These are phyloP conservation scores for Coemansia sp. DNA, from an alignment of 192 early-diverging fungal genomes.

Conservation along the genomic window DNA sequence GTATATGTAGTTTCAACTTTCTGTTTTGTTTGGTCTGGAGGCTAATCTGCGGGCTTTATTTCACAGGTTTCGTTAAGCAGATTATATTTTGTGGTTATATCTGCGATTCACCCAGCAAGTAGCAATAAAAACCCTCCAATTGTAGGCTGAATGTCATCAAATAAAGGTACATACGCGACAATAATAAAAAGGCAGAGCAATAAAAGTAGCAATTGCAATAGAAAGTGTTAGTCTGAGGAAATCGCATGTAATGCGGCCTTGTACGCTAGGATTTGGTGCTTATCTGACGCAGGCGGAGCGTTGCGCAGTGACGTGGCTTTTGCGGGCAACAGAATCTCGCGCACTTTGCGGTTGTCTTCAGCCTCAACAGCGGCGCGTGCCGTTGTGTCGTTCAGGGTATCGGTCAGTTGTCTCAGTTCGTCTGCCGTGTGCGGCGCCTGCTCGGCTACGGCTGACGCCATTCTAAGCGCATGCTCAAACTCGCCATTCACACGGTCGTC, in stretches of 20 bases:
- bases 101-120: too few relatives aligned
- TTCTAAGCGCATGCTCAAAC: constrained; percentile 17
- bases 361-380: background rate
- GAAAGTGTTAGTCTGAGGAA: background rate
- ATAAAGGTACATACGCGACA: too few relatives aligned
- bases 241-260: constrained; percentile 47
- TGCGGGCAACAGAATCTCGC: constrained; percentile 9
- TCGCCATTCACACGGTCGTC: constrained; percentile 41
- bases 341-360: constrained; percentile 18
- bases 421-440: constrained; percentile 10
- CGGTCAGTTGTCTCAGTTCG: constrained; percentile 11
- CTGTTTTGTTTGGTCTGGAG: too few relatives aligned
- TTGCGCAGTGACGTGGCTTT: background rate
- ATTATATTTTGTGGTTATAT: too few relatives aligned
- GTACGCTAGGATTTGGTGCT: constrained; percentile 29
- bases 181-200: background rate
- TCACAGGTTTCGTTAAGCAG: too few relatives aligned
- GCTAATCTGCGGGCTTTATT: too few relatives aligned
- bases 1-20: too few relatives aligned
- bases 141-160: too few relatives aligned
- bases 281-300: background rate
- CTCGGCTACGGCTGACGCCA: constrained; percentile 15
- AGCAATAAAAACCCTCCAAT: too few relatives aligned
- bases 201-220: background rate
- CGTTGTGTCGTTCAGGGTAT: constrained; percentile 17